Conservation (phyloP, 805 yeast species). For the Myxozyma kluyveri region DNA sequence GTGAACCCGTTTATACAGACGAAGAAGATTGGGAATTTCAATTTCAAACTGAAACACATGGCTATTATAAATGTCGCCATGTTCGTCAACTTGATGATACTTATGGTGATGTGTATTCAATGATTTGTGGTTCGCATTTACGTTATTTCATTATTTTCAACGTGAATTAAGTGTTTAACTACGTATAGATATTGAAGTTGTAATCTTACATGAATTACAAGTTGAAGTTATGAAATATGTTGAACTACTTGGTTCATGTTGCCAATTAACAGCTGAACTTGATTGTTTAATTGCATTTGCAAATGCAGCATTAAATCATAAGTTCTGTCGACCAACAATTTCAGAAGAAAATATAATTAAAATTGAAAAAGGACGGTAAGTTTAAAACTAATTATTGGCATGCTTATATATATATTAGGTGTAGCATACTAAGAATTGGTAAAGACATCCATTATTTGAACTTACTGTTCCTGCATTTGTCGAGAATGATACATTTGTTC, state of each 20-base stretch:
- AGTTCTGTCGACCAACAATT: conserved; percentile 41
- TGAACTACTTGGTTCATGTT: conserved; percentile 26
- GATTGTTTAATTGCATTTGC: conserved; percentile 43
- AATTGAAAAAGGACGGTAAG: conserved; percentile 40
- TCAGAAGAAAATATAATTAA: conserved; percentile 34
- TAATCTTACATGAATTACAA: conserved; percentile 40
- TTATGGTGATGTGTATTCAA: conserved; percentile 46
- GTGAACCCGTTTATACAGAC: conserved; percentile 1
- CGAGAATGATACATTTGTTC: conserved; percentile 43
- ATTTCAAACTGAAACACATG: conserved; percentile 42
- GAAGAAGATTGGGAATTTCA: conserved; percentile 39
- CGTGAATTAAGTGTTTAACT: not conserved
- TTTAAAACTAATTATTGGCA: not conserved
- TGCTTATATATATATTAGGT: too few relatives aligned
- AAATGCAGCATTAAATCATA: conserved; percentile 32
- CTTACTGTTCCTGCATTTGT: conserved; percentile 42
- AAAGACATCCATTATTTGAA: conserved; percentile 49
- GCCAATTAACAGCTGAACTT: conserved; percentile 38
- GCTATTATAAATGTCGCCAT: conserved; percentile 41
- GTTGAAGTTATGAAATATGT: conserved; percentile 27
- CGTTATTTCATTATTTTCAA: conserved; percentile 36
- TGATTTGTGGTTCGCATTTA: conserved; percentile 34
- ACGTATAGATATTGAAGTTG: conserved; percentile 41
- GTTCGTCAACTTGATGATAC: conserved; percentile 40
- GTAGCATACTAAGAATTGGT: not conserved